Conservation (phyloP, 179 eudicot genomes). For the Silene coronaria region DNA sequence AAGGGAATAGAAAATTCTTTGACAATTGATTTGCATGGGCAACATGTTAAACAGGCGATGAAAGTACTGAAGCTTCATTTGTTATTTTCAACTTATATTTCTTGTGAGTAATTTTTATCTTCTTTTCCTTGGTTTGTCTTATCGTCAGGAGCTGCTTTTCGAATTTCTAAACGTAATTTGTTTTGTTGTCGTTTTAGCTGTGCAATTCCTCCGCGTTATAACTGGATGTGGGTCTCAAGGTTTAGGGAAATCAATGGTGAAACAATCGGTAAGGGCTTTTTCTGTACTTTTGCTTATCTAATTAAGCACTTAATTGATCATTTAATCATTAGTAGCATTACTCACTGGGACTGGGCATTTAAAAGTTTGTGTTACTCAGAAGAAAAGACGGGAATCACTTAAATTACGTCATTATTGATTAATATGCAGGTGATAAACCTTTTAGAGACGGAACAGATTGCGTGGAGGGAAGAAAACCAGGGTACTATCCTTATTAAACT, state of each 20-base stretch:
- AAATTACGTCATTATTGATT: neutral
- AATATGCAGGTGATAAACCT: slow-evolving; percentile 59
- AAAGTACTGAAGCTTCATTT: slow-evolving; percentile 89
- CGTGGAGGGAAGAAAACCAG: slow-evolving; percentile 73
- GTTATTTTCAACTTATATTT: slow-evolving; percentile 73
- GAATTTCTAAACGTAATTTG: neutral
- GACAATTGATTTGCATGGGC: slow-evolving; percentile 95
- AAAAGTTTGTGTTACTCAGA: neutral
- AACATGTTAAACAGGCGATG: slow-evolving; percentile 86
- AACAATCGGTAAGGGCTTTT: slow-evolving; percentile 59
- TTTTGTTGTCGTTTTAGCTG: slow-evolving; percentile 42
- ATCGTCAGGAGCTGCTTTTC: neutral
- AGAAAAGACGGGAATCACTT: neutral
- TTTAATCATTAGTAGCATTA: too few relatives aligned
- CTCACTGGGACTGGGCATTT: too few relatives aligned
- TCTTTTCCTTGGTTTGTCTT: neutral
- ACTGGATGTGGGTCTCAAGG: slow-evolving; percentile 91
- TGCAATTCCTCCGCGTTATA: slow-evolving; percentile 71
- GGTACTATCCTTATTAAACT: slow-evolving; percentile 74
- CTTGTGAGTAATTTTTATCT: slow-evolving; percentile 49
- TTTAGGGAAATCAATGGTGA: slow-evolving; percentile 73
- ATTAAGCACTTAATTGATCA: neutral
- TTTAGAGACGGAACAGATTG: slow-evolving; percentile 50
- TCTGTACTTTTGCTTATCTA: neutral
- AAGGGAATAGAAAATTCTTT: slow-evolving; percentile 64